Conservation (phyloP, 177 flowering plant genomes). For the Vitis hybrid region DNA sequence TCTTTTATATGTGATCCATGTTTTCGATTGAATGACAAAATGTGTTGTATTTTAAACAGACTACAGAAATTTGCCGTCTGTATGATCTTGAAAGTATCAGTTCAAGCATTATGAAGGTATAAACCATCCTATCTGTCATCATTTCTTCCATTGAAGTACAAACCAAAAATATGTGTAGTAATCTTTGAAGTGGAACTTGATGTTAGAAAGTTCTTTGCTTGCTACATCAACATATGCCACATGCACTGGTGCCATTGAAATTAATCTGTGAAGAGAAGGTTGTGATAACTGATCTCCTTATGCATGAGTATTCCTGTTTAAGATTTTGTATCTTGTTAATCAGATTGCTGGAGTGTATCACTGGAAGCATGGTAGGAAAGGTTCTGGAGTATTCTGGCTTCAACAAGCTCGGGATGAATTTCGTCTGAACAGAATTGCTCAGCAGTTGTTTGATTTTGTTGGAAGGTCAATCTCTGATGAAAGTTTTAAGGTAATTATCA, state of each 20-base stretch:
- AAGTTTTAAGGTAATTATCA: conserved; percentile 70
- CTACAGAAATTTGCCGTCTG: conserved; percentile 85
- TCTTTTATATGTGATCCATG: not conserved
- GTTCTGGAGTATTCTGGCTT: conserved; percentile 90
- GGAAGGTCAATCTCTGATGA: conserved; percentile 91
- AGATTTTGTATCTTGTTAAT: conserved; percentile 8
- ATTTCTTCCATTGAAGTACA: not conserved
- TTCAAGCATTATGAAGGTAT: conserved; percentile 87
- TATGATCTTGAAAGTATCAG: conserved; percentile 71
- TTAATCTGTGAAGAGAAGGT: not conserved
- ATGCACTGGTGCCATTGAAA: not conserved
- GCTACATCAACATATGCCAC: too few species aligned
- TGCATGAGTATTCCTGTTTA: conserved; percentile 1
- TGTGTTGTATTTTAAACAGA: conserved; percentile 40
- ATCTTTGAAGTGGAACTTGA: too few species aligned
- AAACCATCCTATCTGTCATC: not conserved
- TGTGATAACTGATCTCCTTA: not conserved
- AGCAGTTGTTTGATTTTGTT: conserved; percentile 85
- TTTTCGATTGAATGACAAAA: conserved; percentile 7
- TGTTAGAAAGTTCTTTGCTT: too few species aligned
- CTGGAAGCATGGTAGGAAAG: conserved; percentile 98
- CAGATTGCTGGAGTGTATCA: conserved; percentile 92
- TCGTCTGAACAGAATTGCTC: conserved; percentile 79
- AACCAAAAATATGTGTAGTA: too few species aligned
- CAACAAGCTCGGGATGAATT: conserved; percentile 87